Base-by-base conservation (phyloP, 1,284 basidiomycete species). In the Sporisorium iseilematis-ciliati region DNA sequence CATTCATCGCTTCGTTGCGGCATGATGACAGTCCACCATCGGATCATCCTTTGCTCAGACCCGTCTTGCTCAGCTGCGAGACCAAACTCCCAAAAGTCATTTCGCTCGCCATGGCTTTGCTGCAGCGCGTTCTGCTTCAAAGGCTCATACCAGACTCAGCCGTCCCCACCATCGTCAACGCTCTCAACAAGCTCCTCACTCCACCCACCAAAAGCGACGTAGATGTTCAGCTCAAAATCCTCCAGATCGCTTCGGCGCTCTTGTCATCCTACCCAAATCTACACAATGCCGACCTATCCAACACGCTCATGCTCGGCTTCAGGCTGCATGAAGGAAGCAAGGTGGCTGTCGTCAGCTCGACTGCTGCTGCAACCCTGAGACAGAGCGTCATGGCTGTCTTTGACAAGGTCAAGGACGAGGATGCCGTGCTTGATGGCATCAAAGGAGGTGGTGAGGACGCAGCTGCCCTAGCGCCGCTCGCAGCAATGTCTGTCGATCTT, bases 361-460 rank as follows among this genome's bases (percentile, higher is more conserved):
- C 96, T 1, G 97, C 96, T 0, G 95, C 95, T 0, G 96, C 97
- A 0, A 98, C 95, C 0, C 89, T 99, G 7, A 91, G 96, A 1
- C 96, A 98, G 85, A 89, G 97, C 1, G 93, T 99, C 59, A 98
- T 99, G 95, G 93, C 97, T 76, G 91, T 98, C 14, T 93, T 98
- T 54, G 96, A 99, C 87, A 95, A 97, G 82, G 92, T 98, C 82
- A 90, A 91, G 1, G 89, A 90, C 20, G 93, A 95, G 83, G 93
- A 94, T 65, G 70, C 65, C 3, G 79, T 78, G 7, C 77, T 85
- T 16, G 77, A 82, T 50, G 72, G 55, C 11, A 80, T 84, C 61
- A 73, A 75, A n/a, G 75, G 57, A 35, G 77, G 80, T 3, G 79
- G 78, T 14, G 81, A 84, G 52, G 79, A 82, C 23, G 82, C 82